Percentiles rank a stretch among this genome's conserved stretches.
phyloP scores from a whole-genome alignment of 164 flowering plant species.

The Tetracentron sinense region DNA sequence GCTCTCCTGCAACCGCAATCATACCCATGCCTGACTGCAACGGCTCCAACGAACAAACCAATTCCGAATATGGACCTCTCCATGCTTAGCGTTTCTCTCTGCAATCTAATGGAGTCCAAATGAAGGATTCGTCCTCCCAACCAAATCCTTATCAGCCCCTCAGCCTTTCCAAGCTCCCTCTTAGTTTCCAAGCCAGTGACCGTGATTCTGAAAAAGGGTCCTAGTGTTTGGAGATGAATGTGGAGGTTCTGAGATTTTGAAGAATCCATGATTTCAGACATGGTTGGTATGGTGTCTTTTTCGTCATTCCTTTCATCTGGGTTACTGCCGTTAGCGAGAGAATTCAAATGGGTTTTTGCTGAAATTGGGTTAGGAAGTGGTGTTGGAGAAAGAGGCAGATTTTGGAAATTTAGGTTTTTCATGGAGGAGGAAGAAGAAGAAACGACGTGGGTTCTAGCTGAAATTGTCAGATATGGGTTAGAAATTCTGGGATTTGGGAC shows the following conservation, averaged over 20 bases:
- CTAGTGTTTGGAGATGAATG: constrained; percentile 56
- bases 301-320: not conserved
- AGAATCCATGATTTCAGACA: constrained; percentile 64
- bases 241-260: constrained; percentile 61
- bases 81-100: constrained; percentile 65
- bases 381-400: constrained; percentile 3
- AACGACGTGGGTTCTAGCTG: not conserved
- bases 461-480: not conserved
- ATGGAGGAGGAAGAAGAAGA: not conserved
- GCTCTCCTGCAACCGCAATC: constrained; percentile 73
- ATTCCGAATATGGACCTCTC: constrained; percentile 81
- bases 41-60: constrained; percentile 85
- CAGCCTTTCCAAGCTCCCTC: constrained; percentile 80
- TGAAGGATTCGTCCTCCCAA: constrained; percentile 66
- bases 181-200: constrained; percentile 54
- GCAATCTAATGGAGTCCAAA: constrained; percentile 72
- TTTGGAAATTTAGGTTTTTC: constrained; percentile 4
- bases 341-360: constrained; percentile 8
- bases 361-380: constrained; percentile 3
- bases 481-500: constrained; percentile 4
- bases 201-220: constrained; percentile 86
- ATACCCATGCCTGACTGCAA: constrained; percentile 73
- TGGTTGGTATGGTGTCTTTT: constrained; percentile 40
- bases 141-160: constrained; percentile 77
- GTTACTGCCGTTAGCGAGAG: not conserved